Base-by-base conservation (phyloP, 2,329 filamentous ascomycete genomes). In the Fusarium bactridioides region DNA sequence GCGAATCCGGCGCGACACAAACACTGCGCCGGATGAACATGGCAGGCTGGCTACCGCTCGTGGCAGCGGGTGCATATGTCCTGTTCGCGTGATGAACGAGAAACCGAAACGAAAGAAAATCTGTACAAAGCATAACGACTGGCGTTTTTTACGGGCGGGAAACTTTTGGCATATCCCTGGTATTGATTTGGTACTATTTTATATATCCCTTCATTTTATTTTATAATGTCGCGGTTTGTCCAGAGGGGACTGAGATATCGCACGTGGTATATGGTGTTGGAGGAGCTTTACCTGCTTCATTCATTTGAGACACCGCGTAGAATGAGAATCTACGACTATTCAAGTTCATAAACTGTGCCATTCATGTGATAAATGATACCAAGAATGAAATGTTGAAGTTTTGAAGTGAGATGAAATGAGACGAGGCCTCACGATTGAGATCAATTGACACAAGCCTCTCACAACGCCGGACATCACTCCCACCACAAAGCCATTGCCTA, bases 11-110 rank as follows among this genome's bases (percentile, higher is more conserved):
- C 50, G 79, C 80, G 51, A 48, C 51, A 15, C 70, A 72, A 48
- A 54, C 74, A 4, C 48, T 74, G 10, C 67, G 60, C 8, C 61
- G 69, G 9, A 45, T 77, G 11, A 67, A 72, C 37, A 82, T 80
- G 77, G 61, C 80, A 25, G 83, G 84, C n/a, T 86, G 83, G 76
- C 62, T 85, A 41, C 84, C 86, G 0, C 59, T 87, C 7, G 56
- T 83, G 7, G 48, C 79, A 5, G 83, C 81, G 2, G 81, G 81
- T 11, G 40, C 84, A 6, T 85, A 80, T 80, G 69, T 83, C 18
- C 41, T 85, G 45, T 84, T 78, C 78, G 63, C 48, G 51, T 76
- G 64, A 69, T 58, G 18, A 25, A 47, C 21, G 37, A 37, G 31
- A 13, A 16, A n/a, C 5, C 21, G 19, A 25, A 27, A 27, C 40